A percentile compares a stretch with the other conserved stretches of the same genome.
phyloP scores from a whole-genome alignment of 2,329 filamentous ascomycete species.

The Periglandula ipomoeae region DNA sequence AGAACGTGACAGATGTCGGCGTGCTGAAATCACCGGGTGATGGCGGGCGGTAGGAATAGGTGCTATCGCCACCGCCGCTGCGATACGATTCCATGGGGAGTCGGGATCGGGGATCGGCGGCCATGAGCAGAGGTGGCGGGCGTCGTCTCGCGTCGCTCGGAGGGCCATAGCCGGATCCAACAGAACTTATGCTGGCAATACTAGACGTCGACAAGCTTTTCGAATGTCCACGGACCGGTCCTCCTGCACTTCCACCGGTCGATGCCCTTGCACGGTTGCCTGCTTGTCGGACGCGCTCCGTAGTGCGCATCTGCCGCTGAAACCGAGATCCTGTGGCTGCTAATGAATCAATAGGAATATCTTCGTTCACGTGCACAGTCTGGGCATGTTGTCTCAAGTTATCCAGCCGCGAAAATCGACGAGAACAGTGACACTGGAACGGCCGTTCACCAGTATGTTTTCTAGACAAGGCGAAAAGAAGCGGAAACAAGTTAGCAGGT shows the following conservation, averaged over 20 bases:
- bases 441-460: conserved; percentile 97
- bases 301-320: conserved; percentile 74
- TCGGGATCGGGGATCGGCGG: conserved; percentile 58
- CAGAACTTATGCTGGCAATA: conserved; percentile 64
- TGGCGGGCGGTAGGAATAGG: conserved; percentile 53
- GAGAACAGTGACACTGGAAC: conserved; percentile 90
- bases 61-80: conserved; percentile 52
- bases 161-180: conserved; percentile 56
- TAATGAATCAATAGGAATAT: conserved; percentile 87
- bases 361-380: conserved; percentile 94
- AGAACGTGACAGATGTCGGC: conserved; percentile 75
- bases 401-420: conserved; percentile 87
- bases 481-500: not conserved
- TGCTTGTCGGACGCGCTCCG: conserved; percentile 70
- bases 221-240: conserved; percentile 68
- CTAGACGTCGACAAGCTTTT: conserved; percentile 83
- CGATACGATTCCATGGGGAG: conserved; percentile 61
- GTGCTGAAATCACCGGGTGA: conserved; percentile 72
- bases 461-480: conserved; percentile 31
- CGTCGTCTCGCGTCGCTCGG: conserved; percentile 59
- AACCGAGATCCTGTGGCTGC: conserved; percentile 88
- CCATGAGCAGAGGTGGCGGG: conserved; percentile 77
- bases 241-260: conserved; percentile 63
- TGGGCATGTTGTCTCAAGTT: conserved; percentile 95
- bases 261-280: conserved; percentile 66